Base-by-base conservation (phyloP, 2,329 filamentous ascomycete species). In the Pseudocercospora pini-densiflorae region DNA sequence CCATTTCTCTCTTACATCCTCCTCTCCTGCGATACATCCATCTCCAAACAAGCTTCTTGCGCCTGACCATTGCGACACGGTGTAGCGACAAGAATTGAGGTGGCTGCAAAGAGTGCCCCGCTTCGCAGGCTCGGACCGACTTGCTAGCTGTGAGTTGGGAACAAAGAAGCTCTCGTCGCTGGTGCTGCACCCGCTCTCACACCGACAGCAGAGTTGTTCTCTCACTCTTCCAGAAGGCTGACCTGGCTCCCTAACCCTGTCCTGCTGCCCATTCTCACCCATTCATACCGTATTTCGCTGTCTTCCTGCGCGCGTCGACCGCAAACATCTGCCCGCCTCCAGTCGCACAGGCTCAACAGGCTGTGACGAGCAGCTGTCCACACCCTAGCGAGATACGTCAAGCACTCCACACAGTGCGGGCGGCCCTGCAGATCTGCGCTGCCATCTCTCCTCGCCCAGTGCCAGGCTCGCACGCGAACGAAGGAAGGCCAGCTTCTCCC, bases 331-430 rank as follows among this genome's bases (percentile, higher is more conserved):
- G 10, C 16, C 54, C 27, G 31, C 54, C 23, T 40, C 6, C 23
- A 55, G 47, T 62, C 60, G 60, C 49, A 40, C 60, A 36, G 45
- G 60, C 60, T 47, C 49, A 33, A 40, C 60, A 36, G 45, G 60
- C 60, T 47, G 60, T 49, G 31, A 45, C 31, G 55, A 29, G 33
- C 60, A 55, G 47, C 61, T 47, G 19, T 53, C 49, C 10, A 27
- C 49, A 62, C 31, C 43, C 51, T 29, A 54, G 51, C 51, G 51
- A 54, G 6, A 59, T 57, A 61, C 63, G 59, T 61, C 58, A 65
- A 57, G 33, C 33, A 61, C 63, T 61, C 63, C 63, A 65, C 49
- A 65, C 31, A 31, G 23, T 61, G 58, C 63, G 24, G 59, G 43
- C 59, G 27, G 51, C 51, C 51, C 59, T 62, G 59, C 59, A 53